Evolutionary conservation across 208 protist genomes (phyloP).

Genomic region (Acanthamoeba castellanii): DNA sequence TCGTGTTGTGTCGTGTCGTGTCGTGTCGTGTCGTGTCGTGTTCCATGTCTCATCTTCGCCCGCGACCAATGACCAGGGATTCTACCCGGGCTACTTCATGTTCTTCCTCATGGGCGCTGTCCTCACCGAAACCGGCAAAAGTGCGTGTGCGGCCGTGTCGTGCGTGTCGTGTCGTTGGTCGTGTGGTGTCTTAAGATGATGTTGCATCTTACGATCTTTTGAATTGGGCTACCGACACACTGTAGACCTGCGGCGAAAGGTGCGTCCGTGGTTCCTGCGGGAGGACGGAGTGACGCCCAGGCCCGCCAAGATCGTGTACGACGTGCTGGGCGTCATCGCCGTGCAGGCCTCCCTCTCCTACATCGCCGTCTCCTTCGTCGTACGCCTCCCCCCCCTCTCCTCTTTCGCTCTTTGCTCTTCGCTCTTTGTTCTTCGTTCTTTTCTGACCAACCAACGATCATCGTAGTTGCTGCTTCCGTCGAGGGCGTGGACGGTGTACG

Average conservation of each 20-base stretch:
- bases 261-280: constrained; percentile 37
- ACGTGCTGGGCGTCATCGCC: constrained; percentile 9
- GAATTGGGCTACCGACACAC: background rate
- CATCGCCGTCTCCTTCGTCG: constrained; percentile 3
- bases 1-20: too few relatives aligned
- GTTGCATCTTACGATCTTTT: too few relatives aligned
- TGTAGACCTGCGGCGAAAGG: background rate
- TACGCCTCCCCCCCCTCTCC: background rate
- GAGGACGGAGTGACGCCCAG: background rate
- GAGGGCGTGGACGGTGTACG: background rate
- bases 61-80: background rate
- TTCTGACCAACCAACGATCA: background rate
- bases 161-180: too few relatives aligned
- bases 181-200: too few relatives aligned
- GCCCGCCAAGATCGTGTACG: constrained; percentile 28
- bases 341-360: background rate
- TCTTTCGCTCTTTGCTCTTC: background rate
- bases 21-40: too few relatives aligned
- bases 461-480: background rate
- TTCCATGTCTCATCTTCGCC: too few relatives aligned
- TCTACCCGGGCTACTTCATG: constrained; percentile 83
- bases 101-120: constrained; percentile 77
- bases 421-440: background rate
- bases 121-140: constrained; percentile 82
- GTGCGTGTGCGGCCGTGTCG: background rate